These are phyloP conservation scores for Candida sonorensis DNA, from an alignment of 805 yeast species.

Conservation along the genomic window DNA sequence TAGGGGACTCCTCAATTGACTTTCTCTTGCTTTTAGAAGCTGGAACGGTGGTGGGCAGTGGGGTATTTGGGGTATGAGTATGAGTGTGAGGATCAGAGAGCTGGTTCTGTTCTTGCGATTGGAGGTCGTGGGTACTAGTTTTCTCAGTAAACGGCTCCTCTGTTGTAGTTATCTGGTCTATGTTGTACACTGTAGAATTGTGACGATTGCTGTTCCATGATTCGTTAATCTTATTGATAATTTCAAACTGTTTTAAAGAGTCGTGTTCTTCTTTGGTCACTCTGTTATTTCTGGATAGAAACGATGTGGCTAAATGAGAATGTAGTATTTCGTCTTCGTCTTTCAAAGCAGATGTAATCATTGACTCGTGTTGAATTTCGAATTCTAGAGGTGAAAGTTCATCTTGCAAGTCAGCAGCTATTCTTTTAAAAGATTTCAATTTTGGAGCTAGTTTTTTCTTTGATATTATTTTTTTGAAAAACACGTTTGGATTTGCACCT, in stretches of 20 bases:
- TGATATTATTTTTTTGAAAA: slow-evolving; percentile 26
- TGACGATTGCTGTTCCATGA: slow-evolving; percentile 27
- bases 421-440: slow-evolving; percentile 28
- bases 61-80: too few relatives aligned
- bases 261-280: too few relatives aligned
- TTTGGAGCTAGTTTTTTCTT: slow-evolving; percentile 27
- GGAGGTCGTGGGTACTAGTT: too few relatives aligned
- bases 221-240: slow-evolving; percentile 30
- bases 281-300: slow-evolving; percentile 5
- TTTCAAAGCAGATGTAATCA: slow-evolving; percentile 25
- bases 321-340: slow-evolving; percentile 22
- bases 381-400: slow-evolving; percentile 29
- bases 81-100: too few relatives aligned
- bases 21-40: slow-evolving; percentile 11
- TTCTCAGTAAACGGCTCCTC: too few relatives aligned
- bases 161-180: too few relatives aligned
- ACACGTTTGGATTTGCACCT: slow-evolving; percentile 12
- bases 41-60: too few relatives aligned
- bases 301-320: slow-evolving; percentile 8
- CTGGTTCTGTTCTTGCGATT: neutral
- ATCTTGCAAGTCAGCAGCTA: slow-evolving; percentile 26
- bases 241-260: slow-evolving; percentile 24
- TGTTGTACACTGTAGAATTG: neutral
- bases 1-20: slow-evolving; percentile 9
- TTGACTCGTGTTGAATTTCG: slow-evolving; percentile 30